Evolutionary conservation across 1,284 basidiomycete genomes (phyloP).

Genomic region (Tetrapyrgos nigripes): DNA sequence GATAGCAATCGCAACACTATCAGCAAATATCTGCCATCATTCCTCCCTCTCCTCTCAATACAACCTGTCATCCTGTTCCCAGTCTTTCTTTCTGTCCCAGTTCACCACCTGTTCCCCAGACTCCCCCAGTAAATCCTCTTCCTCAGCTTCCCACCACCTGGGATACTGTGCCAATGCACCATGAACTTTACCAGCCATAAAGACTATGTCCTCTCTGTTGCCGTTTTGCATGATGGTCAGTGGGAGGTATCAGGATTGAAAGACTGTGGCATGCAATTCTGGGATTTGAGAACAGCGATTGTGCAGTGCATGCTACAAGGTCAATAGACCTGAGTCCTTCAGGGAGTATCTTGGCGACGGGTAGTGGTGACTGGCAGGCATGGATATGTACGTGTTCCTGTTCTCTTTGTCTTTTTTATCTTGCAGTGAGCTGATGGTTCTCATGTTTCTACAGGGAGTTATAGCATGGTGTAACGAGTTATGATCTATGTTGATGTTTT

Average conservation of each 20-base stretch:
- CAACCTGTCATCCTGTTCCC: slow-evolving; percentile 30
- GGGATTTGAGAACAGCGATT: slow-evolving; percentile 79
- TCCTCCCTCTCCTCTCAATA: slow-evolving; percentile 32
- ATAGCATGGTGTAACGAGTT: neutral
- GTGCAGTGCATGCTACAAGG: slow-evolving; percentile 88
- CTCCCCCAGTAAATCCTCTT: slow-evolving; percentile 26
- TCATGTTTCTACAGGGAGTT: slow-evolving; percentile 14
- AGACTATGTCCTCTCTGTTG: slow-evolving; percentile 83
- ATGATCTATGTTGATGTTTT: neutral
- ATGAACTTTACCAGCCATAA: slow-evolving; percentile 88
- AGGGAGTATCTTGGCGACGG: slow-evolving; percentile 82
- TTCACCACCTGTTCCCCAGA: slow-evolving; percentile 26
- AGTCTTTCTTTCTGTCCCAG: slow-evolving; percentile 31
- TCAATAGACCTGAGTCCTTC: slow-evolving; percentile 84
- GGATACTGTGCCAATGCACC: slow-evolving; percentile 56
- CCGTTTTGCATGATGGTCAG: slow-evolving; percentile 83
- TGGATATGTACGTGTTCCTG: slow-evolving; percentile 69
- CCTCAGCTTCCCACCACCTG: slow-evolving; percentile 17
- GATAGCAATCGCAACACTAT: slow-evolving; percentile 51
- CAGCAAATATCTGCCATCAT: slow-evolving; percentile 23
- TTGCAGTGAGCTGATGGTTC: too few species aligned
- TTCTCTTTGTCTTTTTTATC: neutral
- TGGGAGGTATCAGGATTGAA: slow-evolving; percentile 94
- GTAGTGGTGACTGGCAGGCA: slow-evolving; percentile 87
- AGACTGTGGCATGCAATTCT: slow-evolving; percentile 89